A percentile compares a stretch with the other conserved stretches of the same genome.
Conservation (phyloP, 176 grass and related monocot species). For the Phoenix dactylifera region DNA sequence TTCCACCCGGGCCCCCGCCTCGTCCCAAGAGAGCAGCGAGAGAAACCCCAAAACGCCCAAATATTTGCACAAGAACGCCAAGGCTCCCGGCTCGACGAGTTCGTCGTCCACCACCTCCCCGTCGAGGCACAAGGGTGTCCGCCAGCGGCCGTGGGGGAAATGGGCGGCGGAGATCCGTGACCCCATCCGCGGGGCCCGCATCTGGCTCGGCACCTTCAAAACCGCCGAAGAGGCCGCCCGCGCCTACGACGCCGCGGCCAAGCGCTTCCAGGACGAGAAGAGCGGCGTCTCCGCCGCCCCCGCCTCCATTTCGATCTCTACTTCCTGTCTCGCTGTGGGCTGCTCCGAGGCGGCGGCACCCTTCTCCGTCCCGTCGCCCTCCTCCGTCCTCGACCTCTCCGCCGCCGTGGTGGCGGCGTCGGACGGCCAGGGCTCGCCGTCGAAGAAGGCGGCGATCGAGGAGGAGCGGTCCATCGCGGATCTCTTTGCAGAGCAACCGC, state of each 20-base stretch:
- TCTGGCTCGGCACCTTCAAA: conserved; percentile 89
- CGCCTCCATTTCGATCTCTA: neutral
- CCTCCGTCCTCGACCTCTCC: conserved; percentile 30
- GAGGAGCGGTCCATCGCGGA: conserved; percentile 26
- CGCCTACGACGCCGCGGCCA: conserved; percentile 50
- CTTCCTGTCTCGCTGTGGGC: neutral
- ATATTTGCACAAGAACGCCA: neutral
- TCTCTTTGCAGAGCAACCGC: conserved; percentile 33
- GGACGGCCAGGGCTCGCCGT: too few relatives aligned
- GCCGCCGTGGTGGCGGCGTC: neutral
- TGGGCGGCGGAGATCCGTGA: conserved; percentile 96
- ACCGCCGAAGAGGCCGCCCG: conserved; percentile 46
- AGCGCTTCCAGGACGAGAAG: conserved; percentile 51
- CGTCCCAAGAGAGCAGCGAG: neutral
- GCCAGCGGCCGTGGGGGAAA: conserved; percentile 82
- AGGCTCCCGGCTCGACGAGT: neutral
- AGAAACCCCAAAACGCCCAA: neutral
- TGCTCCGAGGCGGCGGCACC: conserved; percentile 7
- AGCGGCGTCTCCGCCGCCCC: conserved; percentile 19
- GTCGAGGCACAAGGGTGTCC: conserved; percentile 48
- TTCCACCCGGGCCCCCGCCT: neutral
- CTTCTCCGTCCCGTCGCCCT: conserved; percentile 30
- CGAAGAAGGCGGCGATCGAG: neutral
- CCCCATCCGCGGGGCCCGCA: conserved; percentile 55
- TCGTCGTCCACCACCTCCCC: neutral